phyloP scores from a whole-genome alignment of 805 yeast genomes.

The Candida sanyiensis region DNA sequence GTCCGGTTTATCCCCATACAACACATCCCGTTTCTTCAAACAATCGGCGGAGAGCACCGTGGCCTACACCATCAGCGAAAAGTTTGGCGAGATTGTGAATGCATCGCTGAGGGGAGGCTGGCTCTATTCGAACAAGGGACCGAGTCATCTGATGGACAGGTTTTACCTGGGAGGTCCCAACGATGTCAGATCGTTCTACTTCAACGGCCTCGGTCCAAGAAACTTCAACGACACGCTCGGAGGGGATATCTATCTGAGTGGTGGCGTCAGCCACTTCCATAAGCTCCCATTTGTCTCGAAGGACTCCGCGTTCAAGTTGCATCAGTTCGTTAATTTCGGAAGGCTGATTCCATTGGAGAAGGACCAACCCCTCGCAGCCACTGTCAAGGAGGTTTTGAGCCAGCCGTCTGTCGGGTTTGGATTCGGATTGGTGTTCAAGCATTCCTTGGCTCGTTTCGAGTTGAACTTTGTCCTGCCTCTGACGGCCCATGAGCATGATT shows the following conservation, averaged over 20 bases:
- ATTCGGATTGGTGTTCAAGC: conserved; percentile 53
- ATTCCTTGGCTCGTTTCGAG: conserved; percentile 64
- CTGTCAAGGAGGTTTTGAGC: conserved; percentile 26
- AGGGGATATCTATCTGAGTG: conserved; percentile 54
- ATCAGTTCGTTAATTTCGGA: conserved; percentile 63
- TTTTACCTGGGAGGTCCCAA: conserved; percentile 80
- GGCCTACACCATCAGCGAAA: conserved; percentile 31
- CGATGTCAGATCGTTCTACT: conserved; percentile 63
- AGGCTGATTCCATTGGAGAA: conserved; percentile 40
- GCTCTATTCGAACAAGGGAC: conserved; percentile 36
- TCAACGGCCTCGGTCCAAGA: conserved; percentile 62
- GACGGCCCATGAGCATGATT: conserved; percentile 43
- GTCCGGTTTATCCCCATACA: conserved; percentile 27
- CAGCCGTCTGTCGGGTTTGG: conserved; percentile 52
- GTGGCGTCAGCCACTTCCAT: conserved; percentile 54
- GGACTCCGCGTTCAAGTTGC: conserved; percentile 52
- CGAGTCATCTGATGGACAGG: conserved; percentile 62
- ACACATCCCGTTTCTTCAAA: conserved; percentile 30
- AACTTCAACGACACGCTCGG: conserved; percentile 55
- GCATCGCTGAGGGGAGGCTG: conserved; percentile 50
- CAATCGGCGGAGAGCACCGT: conserved; percentile 30
- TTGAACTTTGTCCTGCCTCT: conserved; percentile 60
- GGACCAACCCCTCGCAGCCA: conserved; percentile 16
- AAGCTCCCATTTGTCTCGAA: conserved; percentile 49
- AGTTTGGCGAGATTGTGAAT: conserved; percentile 35